Evolutionary conservation across 495 filamentous ascomycete species (phyloP), one percentile per base, ranked within the genome.

Genomic region (Bacidia rubella): DNA sequence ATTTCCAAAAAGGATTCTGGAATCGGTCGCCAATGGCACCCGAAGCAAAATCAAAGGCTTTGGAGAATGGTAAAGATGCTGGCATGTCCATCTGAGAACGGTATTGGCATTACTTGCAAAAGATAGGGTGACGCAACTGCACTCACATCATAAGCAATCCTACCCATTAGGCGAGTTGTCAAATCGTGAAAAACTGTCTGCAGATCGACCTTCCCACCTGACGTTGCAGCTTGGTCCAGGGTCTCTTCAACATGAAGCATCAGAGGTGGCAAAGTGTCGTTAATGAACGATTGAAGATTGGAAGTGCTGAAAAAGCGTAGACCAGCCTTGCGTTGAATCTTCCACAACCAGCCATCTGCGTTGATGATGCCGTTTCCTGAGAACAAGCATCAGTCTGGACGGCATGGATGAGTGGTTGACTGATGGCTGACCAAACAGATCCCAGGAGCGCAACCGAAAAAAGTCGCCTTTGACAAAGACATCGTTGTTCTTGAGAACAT

Each of bases 311-410:
- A 74, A 54, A 80, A 80, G 12, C 70, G 64, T 15, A 76, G 58
- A 1, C 78, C 78, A 27, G 78, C 77, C 59, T 79, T 80, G 25
- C 78, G 65, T 58, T 81, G 78, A 1, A 72, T 64, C 53, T 70
- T 77, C 77, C 78, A 80, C 35, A 79, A 56, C 15, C 78, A 75
- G 11, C 78, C 78, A 51, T 81, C 78, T 19, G 73, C 73, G 55
- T 80, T 81, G 55, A 81, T 80, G 58, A 81, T 81, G 11, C 78
- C 78, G 47, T 77, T 72, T 0, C 77, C 73, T 75, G 12, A 24
- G 9, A 17, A 10, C 10, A 39, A 9, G n/a, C 19, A 23, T 25
- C 25, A 47, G 45, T 23, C 45, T 23, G 20, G 25, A 3, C 45
- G 20, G 2, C 2, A 47, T 17, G 1, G 20, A 23, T 21, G 45